Evolutionary conservation across 305 asterid species (phyloP).

Genomic region (Nicotiana rustica): DNA sequence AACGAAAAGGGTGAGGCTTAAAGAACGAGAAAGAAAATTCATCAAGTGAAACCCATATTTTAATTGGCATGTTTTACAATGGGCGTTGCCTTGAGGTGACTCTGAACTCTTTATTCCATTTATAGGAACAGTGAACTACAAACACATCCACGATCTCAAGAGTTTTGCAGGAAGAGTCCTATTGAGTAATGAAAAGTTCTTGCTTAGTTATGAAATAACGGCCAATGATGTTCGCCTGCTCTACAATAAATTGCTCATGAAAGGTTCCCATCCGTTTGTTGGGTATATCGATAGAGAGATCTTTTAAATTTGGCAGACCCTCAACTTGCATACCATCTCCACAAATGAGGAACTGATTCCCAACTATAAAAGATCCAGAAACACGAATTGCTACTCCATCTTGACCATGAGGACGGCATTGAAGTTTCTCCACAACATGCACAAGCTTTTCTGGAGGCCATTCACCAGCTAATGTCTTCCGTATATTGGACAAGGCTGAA

Average conservation of each 20-base stretch:
- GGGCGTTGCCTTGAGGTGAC: not conserved
- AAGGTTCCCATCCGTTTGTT: constrained; percentile 88
- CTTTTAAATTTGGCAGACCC: constrained; percentile 80
- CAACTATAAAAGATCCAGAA: constrained; percentile 85
- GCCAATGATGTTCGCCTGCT: constrained; percentile 62
- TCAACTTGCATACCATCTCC: constrained; percentile 96
- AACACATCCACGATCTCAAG: not conserved
- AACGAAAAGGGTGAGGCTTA: not conserved
- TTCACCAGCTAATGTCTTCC: constrained; percentile 84
- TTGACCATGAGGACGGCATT: constrained; percentile 77
- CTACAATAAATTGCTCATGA: constrained; percentile 81
- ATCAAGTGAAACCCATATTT: not conserved
- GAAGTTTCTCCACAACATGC: constrained; percentile 95
- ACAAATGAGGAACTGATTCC: constrained; percentile 91
- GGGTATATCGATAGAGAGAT: constrained; percentile 73
- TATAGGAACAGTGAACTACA: constrained; percentile 21
- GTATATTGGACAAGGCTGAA: constrained; percentile 63
- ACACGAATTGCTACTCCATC: constrained; percentile 85
- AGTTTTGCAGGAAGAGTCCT: constrained; percentile 15
- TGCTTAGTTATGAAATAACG: constrained; percentile 76
- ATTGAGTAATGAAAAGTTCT: constrained; percentile 83
- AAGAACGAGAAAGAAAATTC: not conserved
- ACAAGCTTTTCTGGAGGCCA: constrained; percentile 95
- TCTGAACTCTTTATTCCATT: not conserved
- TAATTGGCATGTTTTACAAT: not conserved